phyloP scores from a whole-genome alignment of 192 early-diverging fungal genomes.

The Umbelopsis sp. region DNA sequence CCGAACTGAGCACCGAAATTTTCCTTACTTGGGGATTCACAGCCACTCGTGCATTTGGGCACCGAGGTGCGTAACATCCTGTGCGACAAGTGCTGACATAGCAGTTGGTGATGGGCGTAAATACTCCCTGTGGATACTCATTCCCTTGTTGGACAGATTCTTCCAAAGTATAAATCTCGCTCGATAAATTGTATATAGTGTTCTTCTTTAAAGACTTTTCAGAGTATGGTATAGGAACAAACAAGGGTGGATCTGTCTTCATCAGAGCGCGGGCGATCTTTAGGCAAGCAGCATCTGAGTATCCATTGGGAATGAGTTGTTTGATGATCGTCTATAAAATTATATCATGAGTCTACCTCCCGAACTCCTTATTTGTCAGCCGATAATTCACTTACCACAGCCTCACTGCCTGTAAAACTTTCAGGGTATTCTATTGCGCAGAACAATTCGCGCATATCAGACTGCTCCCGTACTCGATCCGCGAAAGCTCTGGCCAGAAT shows the following conservation, averaged over 20 bases:
- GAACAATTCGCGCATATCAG: slow-evolving; percentile 22
- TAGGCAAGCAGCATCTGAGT: not conserved
- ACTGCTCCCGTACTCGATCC: not conserved
- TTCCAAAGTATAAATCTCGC: slow-evolving; percentile 33
- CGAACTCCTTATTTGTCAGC: not conserved
- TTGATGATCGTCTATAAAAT: not conserved
- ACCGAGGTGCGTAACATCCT: slow-evolving; percentile 30
- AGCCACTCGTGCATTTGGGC: slow-evolving; percentile 28
- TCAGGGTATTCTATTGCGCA: slow-evolving; percentile 37
- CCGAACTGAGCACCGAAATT: slow-evolving; percentile 7
- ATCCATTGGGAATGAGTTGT: slow-evolving; percentile 7
- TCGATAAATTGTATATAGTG: slow-evolving; percentile 28
- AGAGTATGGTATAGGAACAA: slow-evolving; percentile 30
- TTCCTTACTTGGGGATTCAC: slow-evolving; percentile 17
- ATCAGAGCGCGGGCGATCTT: slow-evolving; percentile 27
- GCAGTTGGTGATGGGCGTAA: slow-evolving; percentile 20
- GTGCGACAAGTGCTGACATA: slow-evolving; percentile 25
- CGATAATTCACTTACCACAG: slow-evolving; percentile 28
- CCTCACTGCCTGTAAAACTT: slow-evolving; percentile 43
- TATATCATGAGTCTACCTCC: not conserved
- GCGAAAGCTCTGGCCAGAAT: not conserved
- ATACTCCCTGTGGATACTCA: slow-evolving; percentile 24
- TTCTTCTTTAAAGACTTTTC: slow-evolving; percentile 32
- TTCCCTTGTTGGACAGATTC: not conserved
- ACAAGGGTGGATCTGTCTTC: slow-evolving; percentile 22